Percentiles rank a stretch among this genome's conserved stretches.
phyloP scores from a whole-genome alignment of 495 filamentous ascomycete genomes.

The Chaetomium tenue region DNA sequence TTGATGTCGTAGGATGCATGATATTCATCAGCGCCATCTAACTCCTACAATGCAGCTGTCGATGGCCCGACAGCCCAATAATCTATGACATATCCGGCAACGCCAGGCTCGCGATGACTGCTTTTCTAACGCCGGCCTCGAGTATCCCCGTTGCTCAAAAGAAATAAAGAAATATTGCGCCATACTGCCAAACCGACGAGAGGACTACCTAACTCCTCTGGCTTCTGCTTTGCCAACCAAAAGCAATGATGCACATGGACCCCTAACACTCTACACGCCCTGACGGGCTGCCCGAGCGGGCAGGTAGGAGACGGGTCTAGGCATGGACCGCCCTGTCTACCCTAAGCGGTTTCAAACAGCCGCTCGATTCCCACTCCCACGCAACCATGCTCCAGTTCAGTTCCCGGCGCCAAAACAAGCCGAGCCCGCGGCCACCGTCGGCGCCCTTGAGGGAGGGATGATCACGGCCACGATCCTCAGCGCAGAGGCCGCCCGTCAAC shows the following conservation, averaged over 20 bases:
- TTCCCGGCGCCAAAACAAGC: slow-evolving; percentile 88
- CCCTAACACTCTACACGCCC: slow-evolving; percentile 10
- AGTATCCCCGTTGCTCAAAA: slow-evolving; percentile 26
- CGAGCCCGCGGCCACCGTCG: slow-evolving; percentile 61
- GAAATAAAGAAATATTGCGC: slow-evolving; percentile 27
- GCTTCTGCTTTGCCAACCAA: slow-evolving; percentile 39
- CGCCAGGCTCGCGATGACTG: slow-evolving; percentile 17
- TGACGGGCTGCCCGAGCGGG: background rate
- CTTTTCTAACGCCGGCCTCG: slow-evolving; percentile 30
- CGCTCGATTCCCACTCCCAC: slow-evolving; percentile 68
- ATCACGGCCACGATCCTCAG: slow-evolving; percentile 46
- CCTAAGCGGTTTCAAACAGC: slow-evolving; percentile 33
- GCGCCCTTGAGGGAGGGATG: slow-evolving; percentile 34
- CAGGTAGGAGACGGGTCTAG: slow-evolving; percentile 20
- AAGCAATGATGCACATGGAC: slow-evolving; percentile 23
- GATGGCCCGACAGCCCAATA: background rate
- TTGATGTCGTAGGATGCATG: background rate
- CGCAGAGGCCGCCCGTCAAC: slow-evolving; percentile 57
- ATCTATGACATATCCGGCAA: slow-evolving; percentile 7
- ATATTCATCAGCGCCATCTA: slow-evolving; percentile 18
- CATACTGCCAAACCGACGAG: slow-evolving; percentile 38
- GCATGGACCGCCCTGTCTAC: slow-evolving; percentile 43
- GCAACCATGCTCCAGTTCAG: slow-evolving; percentile 89
- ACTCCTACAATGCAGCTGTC: slow-evolving; percentile 11
- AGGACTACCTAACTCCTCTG: slow-evolving; percentile 53